Evolutionary conservation across 805 yeast genomes (phyloP), one percentile per base, ranked within the genome.

Genomic region (Cyberlindnera euphorbiiphila): DNA sequence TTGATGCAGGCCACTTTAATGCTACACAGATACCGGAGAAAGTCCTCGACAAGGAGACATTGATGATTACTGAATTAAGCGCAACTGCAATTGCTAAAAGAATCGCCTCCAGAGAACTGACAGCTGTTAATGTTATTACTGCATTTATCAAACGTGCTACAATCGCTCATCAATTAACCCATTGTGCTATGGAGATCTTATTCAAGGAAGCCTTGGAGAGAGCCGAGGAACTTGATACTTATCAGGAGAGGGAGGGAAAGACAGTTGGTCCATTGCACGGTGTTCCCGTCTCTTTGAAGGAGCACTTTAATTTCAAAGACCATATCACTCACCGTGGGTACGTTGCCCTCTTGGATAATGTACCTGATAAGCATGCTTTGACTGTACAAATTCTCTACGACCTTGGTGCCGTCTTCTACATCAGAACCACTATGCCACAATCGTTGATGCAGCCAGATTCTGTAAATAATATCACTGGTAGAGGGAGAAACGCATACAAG

Each of bases 251-350:
- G 30, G 59, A 69, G 26, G 82, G 81, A 9, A 64, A 71, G 47
- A 56, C 71, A 3, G 53, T 70, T 27, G 87, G 87, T 23, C 81
- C 83, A 4, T 64, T 80, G 32, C 87, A 80, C 47, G 87, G 87
- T 1, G 51, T 81, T 14, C 87, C 87, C 4, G 59, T 79, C 27
- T 75, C 84, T 0, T 61, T 79, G 38, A 80, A 80, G 42, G 81
- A 57, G 29, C 53, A 57, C 25, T 25, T 55, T 21, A 52, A 56
- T 34, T 49, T 76, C 35, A 60, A 60, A 37, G 81, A 78, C 5
- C 59, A 65, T n/a, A 71, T 68, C 12, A 61, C 80, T 3, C 56
- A 73, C 9, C 56, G 72, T 42, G 82, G 81, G 4, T 67, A 65
- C 18, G 53, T 54, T 32, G 79, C 78, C 5, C 61, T 65, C 21